Evolutionary conservation across 2,329 filamentous ascomycete genomes (phyloP).

Genomic region (Rhinocladiella similis): DNA sequence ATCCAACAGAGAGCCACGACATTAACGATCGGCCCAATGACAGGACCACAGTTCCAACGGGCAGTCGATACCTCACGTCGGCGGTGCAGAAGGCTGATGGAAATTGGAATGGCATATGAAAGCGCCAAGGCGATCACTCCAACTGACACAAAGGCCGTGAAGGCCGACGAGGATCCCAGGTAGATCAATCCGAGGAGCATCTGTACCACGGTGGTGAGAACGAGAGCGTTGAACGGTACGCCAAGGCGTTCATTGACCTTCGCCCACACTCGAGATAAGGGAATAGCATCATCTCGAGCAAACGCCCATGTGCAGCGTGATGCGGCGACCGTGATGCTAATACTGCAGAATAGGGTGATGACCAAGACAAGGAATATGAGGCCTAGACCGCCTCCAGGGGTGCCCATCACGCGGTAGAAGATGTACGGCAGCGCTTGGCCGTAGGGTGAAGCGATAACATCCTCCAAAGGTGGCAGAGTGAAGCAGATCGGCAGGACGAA

Average conservation of each 20-base stretch:
- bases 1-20: slow-evolving; percentile 53
- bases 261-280: slow-evolving; percentile 59
- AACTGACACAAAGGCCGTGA: slow-evolving; percentile 54
- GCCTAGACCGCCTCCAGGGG: slow-evolving; percentile 48
- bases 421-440: slow-evolving; percentile 55
- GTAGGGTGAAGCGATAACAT: slow-evolving; percentile 46
- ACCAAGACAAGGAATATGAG: slow-evolving; percentile 53
- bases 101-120: slow-evolving; percentile 58
- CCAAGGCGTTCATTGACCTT: slow-evolving; percentile 59
- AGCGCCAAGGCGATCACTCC: slow-evolving; percentile 59
- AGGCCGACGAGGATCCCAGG: slow-evolving; percentile 48
- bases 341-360: slow-evolving; percentile 55
- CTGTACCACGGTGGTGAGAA: slow-evolving; percentile 59
- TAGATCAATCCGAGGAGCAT: slow-evolving; percentile 54
- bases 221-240: slow-evolving; percentile 70
- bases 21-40: slow-evolving; percentile 49
- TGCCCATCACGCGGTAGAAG: slow-evolving; percentile 51
- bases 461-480: slow-evolving; percentile 49
- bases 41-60: slow-evolving; percentile 47
- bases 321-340: slow-evolving; percentile 54
- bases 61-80: slow-evolving; percentile 51
- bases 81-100: slow-evolving; percentile 49
- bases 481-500: slow-evolving; percentile 57
- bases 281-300: slow-evolving; percentile 71
- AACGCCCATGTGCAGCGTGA: slow-evolving; percentile 64